Conservation (phyloP, 1,284 basidiomycete species). For the Malassezia furfur region DNA sequence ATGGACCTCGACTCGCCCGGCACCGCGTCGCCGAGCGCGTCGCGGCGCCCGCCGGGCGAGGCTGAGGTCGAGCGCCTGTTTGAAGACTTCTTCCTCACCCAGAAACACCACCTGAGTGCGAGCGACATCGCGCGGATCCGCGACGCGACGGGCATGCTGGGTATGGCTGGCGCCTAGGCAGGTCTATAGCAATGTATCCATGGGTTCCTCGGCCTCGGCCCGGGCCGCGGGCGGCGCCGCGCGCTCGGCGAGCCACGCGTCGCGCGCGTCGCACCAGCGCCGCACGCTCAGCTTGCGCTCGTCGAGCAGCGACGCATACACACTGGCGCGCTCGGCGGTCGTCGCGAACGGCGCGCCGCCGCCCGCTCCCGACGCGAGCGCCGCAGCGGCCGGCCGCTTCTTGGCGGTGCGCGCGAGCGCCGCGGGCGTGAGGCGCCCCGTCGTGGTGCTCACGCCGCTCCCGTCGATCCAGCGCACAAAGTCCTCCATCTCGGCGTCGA, state of each 20-base stretch:
- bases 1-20: conserved; percentile 5
- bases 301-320: conserved; percentile 2
- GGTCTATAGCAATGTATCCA: neutral
- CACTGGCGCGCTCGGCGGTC: neutral
- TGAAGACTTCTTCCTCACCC: conserved; percentile 44
- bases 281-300: neutral
- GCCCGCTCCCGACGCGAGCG: too few relatives aligned
- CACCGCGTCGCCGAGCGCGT: neutral
- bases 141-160: conserved; percentile 42
- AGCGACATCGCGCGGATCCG: conserved; percentile 39
- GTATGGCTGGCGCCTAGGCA: conserved; percentile 30
- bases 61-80: conserved; percentile 41
- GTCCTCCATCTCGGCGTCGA: conserved; percentile 15
- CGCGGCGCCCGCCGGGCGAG: conserved; percentile 25
- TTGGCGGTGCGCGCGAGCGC: neutral
- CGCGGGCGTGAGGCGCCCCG: conserved; percentile 3
- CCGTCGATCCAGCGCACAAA: conserved; percentile 18
- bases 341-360: neutral
- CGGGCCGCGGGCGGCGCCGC: neutral
- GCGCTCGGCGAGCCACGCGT: neutral
- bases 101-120: conserved; percentile 39
- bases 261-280: neutral
- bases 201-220: neutral
- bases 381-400: neutral
- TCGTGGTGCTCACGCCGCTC: conserved; percentile 15